phyloP scores from a whole-genome alignment of 73 alveolate genomes.

The Uronychia setigera region DNA sequence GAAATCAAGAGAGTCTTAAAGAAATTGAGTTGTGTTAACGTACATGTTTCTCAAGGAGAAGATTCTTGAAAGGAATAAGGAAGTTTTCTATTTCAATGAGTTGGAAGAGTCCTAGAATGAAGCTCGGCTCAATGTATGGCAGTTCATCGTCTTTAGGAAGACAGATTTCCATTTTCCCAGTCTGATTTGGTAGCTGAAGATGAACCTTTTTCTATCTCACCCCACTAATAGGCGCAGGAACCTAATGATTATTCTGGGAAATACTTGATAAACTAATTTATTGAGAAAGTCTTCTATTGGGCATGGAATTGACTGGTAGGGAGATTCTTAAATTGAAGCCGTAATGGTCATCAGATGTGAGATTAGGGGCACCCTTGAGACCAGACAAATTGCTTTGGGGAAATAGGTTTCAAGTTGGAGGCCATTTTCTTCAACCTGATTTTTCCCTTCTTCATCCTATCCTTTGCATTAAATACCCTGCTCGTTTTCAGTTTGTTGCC shows the following conservation, averaged over 20 bases:
- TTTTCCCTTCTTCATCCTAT: neutral
- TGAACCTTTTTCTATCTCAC: neutral
- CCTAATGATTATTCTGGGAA: too few relatives aligned
- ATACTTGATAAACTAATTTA: neutral
- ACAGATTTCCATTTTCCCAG: neutral
- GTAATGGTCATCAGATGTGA: neutral
- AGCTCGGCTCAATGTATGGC: constrained; percentile 29
- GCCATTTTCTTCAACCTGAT: neutral
- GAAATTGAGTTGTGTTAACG: neutral
- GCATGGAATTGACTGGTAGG: neutral
- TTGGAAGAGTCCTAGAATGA: constrained; percentile 25
- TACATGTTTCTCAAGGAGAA: constrained; percentile 26
- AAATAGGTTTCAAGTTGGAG: neutral
- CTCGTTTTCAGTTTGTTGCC: neutral
- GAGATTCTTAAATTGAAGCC: neutral
- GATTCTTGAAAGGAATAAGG: constrained; percentile 17
- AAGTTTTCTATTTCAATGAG: constrained; percentile 39
- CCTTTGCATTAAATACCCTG: neutral
- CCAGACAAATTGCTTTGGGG: neutral
- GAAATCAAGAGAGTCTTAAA: constrained; percentile 23
- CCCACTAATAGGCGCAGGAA: neutral
- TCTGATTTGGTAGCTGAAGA: neutral
- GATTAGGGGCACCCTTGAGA: neutral
- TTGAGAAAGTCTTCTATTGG: neutral
- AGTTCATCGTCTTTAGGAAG: constrained; percentile 25